A percentile compares a stretch with the other conserved stretches of the same genome.
Evolutionary conservation across 2,329 filamentous ascomycete genomes (phyloP).

Genomic region (Fusarium nelsonii): DNA sequence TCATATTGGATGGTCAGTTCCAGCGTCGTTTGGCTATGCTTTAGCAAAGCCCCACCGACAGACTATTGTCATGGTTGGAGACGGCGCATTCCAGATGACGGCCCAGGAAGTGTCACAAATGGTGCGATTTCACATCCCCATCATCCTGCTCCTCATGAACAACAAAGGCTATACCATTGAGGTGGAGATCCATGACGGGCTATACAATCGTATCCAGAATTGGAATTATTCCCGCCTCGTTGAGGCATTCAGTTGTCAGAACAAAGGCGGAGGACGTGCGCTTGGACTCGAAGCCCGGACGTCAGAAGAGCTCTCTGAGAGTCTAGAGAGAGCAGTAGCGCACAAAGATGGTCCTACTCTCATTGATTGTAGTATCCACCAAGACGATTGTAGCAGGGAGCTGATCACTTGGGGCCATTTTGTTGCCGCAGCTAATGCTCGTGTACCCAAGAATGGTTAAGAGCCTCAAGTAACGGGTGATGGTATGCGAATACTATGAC

Average conservation of each 20-base stretch:
- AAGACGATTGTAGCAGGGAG: background rate
- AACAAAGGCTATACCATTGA: conserved; percentile 1
- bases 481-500: too few relatives aligned
- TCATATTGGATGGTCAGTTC: background rate
- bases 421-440: background rate
- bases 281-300: background rate
- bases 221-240: background rate
- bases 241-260: background rate
- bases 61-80: background rate
- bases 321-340: background rate
- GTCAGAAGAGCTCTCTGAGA: background rate
- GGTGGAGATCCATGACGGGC: background rate
- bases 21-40: background rate
- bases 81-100: background rate
- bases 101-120: background rate
- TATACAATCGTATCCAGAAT: background rate
- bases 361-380: background rate
- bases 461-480: too few relatives aligned
- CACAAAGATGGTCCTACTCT: background rate
- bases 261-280: background rate
- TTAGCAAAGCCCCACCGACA: background rate
- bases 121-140: background rate
- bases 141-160: background rate
- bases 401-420: conserved; percentile 2
- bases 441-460: background rate